A percentile compares a stretch with the other conserved stretches of the same genome.
phyloP scores from a whole-genome alignment of 176 grass and related monocot genomes.

The Coix lacrymajobi region DNA sequence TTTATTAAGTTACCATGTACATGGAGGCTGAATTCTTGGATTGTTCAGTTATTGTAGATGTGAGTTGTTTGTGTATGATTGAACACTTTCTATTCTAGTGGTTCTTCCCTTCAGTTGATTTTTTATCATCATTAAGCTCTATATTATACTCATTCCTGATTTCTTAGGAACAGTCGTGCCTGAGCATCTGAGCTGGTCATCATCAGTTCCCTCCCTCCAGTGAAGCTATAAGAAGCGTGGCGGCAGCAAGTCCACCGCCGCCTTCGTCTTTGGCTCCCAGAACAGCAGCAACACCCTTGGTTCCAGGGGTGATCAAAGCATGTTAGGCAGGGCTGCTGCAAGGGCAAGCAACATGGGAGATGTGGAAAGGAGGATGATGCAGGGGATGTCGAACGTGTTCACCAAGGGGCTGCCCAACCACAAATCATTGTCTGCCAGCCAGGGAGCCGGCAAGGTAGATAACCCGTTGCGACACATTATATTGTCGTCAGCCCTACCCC shows the following conservation, averaged over 20 bases:
- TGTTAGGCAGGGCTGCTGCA: neutral
- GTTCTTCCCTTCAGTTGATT: neutral
- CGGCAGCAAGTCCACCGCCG: neutral
- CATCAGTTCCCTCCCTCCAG: neutral
- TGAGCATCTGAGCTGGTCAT: neutral
- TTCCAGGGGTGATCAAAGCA: constrained; percentile 6
- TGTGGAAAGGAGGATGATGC: constrained; percentile 47
- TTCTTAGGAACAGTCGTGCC: neutral
- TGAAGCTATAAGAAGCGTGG: neutral
- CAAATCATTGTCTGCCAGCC: too few species aligned
- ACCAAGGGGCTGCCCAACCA: constrained; percentile 67
- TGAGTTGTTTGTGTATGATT: neutral
- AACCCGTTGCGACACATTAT: constrained; percentile 81
- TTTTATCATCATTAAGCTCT: neutral
- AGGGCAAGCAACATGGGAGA: constrained; percentile 38
- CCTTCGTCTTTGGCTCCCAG: neutral
- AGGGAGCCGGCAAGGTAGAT: constrained; percentile 54
- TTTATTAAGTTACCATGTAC: too few species aligned
- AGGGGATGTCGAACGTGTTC: constrained; percentile 75
- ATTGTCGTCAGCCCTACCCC: constrained; percentile 56
- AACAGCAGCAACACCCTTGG: neutral
- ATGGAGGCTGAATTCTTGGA: too few species aligned
- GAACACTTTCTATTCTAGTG: neutral
- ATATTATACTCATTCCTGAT: neutral
- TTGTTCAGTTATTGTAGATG: neutral